phyloP scores from a whole-genome alignment of 306 rosid species.

The Medicago truncatula region MtrunA17r5.0-ANR NC_053045.1:37240001-37240500 shows the following conservation, averaged over 20 bases:
- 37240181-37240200: slow-evolving; percentile 84
- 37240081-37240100: slow-evolving; percentile 96
- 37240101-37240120: slow-evolving; percentile 85
- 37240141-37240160: slow-evolving; percentile 86
- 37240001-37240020: slow-evolving; percentile 19
- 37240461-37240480: no score
- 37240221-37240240: neutral
- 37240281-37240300: no score
- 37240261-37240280: neutral
- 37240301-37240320: no score
- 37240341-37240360: neutral
- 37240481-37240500: no score
- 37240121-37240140: slow-evolving; percentile 71
- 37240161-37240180: slow-evolving; percentile 91
- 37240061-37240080: slow-evolving; percentile 56
- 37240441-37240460: no score
- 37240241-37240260: neutral
- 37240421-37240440: no score
- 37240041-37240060: slow-evolving; percentile 38
- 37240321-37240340: no score
- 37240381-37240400: no score
- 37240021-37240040: slow-evolving; percentile 29
- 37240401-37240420: no score
- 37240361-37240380: neutral
- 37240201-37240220: slow-evolving; percentile 18